Conservation (phyloP, 2,329 filamentous ascomycete genomes). For the Metarhizium robertsii region DNA sequence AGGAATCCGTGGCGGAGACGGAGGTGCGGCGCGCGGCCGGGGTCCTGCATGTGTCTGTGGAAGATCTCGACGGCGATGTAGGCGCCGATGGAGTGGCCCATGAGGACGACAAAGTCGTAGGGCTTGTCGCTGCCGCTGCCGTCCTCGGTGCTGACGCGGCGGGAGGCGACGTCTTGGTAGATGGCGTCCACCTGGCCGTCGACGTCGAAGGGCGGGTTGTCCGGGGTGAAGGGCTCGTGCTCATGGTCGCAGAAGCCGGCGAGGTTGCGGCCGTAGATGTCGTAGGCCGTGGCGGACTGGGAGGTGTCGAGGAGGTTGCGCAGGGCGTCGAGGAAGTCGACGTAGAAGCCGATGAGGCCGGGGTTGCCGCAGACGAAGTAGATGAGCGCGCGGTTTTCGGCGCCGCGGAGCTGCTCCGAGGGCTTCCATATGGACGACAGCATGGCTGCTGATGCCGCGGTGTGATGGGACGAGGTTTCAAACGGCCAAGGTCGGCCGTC, state of each 20-base stretch:
- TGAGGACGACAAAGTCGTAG: conserved; percentile 53
- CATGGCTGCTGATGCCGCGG: conserved; percentile 8
- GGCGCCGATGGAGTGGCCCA: conserved; percentile 66
- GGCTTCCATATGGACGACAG: conserved; percentile 19
- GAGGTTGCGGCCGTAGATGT: conserved; percentile 49
- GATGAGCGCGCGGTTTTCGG: conserved; percentile 38
- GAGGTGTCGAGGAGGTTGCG: conserved; percentile 39
- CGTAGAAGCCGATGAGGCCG: conserved; percentile 66
- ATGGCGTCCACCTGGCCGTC: conserved; percentile 42
- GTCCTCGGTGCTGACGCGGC: not conserved
- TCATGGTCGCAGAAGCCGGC: conserved; percentile 48
- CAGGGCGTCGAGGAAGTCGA: conserved; percentile 52
- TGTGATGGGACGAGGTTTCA: not conserved
- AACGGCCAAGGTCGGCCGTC: too few species aligned
- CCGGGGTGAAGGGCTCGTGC: conserved; percentile 32
- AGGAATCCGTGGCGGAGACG: conserved; percentile 46
- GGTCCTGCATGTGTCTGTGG: conserved; percentile 39
- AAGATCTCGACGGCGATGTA: conserved; percentile 65
- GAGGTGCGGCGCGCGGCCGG: conserved; percentile 24
- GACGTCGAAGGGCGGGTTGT: conserved; percentile 38
- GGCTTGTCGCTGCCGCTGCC: conserved; percentile 19
- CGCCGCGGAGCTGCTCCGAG: conserved; percentile 13
- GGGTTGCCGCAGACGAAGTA: conserved; percentile 73
- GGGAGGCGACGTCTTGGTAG: conserved; percentile 25
- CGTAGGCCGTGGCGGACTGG: conserved; percentile 31